These are phyloP conservation scores for Cladophialophora chaetospira DNA, from an alignment of 2,329 filamentous ascomycete genomes.

Conservation along the genomic window DNA sequence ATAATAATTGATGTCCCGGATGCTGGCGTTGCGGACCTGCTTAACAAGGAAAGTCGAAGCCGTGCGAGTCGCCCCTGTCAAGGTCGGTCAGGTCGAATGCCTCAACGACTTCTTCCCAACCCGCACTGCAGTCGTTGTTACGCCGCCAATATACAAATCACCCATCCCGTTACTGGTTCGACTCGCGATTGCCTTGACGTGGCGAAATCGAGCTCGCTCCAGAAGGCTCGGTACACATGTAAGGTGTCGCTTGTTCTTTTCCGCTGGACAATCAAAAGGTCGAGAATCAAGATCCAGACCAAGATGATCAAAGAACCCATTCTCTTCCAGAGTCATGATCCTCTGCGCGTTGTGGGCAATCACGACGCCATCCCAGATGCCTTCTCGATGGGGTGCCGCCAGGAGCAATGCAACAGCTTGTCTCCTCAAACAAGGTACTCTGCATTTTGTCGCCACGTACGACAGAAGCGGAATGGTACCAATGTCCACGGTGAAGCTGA, in stretches of 20 bases:
- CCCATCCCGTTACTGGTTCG: not conserved
- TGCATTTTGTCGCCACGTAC: conserved; percentile 5
- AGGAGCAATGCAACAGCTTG: conserved; percentile 10
- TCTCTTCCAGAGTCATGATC: not conserved
- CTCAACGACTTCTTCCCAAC: conserved; percentile 4
- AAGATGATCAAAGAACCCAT: conserved; percentile 1
- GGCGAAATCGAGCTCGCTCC: not conserved
- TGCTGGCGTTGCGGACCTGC: not conserved
- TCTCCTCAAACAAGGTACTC: conserved; percentile 5
- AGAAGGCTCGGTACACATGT: not conserved
- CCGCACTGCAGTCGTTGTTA: not conserved
- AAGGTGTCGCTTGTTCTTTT: not conserved
- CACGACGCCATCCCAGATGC: conserved; percentile 1
- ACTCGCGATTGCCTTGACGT: not conserved
- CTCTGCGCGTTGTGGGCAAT: not conserved
- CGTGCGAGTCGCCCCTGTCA: not conserved
- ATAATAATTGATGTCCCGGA: not conserved
- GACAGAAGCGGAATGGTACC: not conserved
- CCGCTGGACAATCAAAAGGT: not conserved
- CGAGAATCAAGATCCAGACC: not conserved
- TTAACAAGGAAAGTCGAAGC: not conserved
- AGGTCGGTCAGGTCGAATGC: not conserved
- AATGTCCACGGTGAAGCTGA: not conserved
- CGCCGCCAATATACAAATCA: not conserved
- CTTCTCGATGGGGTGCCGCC: conserved; percentile 1